Base-by-base conservation (phyloP, 208 protist genomes). In the Dictyostelium gargantuum region DNA sequence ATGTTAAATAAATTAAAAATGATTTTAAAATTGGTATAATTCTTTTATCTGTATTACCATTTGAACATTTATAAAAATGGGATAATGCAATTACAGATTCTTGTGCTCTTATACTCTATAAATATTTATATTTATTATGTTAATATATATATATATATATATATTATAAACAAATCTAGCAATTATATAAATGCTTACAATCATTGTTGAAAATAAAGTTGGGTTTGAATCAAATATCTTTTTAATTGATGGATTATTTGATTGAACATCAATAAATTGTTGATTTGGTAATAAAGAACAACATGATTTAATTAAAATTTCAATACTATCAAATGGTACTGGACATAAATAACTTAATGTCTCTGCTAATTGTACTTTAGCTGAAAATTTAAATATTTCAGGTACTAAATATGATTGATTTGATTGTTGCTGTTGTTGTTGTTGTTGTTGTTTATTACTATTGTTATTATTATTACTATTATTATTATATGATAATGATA, bases 71-170 rank as follows among this genome's bases (percentile, higher is more conserved):
- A 40, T 68, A 89, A 26, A 89, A 58, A 66, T 89, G 82, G 66
- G 82, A 42, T 54, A 89, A 52, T 40, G 82, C 82, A 68, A 89
- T 89, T 8, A 89, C 82, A 21, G 68, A 79, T 68, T 89, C 82
- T 66, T 89, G 82, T 89, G 82, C 75, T 68, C 82, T 77, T 50
- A 89, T 89, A 89, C 68, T 79, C 82, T 89, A 40, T 29, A n/a
- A 26, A n/a, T 26, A 72, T 11, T 29, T 1, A 23, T 26, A 21
- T 6, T 40, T 26, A 2, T 42, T 6, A 72, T 32, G 11, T 32
- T 46, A 46, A 58, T 58, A 58, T 0, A 58, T 58, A 26, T 58
- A 58, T 21, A n/a, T 58, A 56, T 58, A 58, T 29, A 61, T n/a
- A 29, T 61, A 29, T 61, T 61, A 29, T 8, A 10, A 50, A 50